Percentiles rank a stretch among this genome's conserved stretches.
phyloP scores from a whole-genome alignment of 345 rosid species.

The Diplotaxis tenuifolia region DNA sequence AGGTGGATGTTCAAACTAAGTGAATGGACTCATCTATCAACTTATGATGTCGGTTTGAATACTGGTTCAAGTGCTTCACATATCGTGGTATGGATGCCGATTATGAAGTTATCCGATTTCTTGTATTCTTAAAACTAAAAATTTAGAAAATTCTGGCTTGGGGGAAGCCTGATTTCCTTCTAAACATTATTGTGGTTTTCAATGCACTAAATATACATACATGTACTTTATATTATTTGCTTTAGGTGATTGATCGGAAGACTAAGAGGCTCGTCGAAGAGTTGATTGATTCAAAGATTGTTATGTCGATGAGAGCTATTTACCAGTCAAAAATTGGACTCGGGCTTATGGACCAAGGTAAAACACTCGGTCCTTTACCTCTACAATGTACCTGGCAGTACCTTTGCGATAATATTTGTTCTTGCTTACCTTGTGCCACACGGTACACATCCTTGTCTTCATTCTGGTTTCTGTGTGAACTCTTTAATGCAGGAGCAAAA shows the following conservation, averaged over 20 bases:
- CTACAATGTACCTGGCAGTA: background rate
- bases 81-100: conserved; percentile 55
- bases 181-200: background rate
- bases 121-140: background rate
- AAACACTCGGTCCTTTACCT: background rate
- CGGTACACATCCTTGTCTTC: conserved; percentile 21
- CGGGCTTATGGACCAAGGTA: conserved; percentile 83
- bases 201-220: background rate
- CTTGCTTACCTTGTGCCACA: background rate
- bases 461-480: conserved; percentile 20
- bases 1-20: conserved; percentile 97
- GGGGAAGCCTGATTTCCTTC: conserved; percentile 1
- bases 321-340: conserved; percentile 95
- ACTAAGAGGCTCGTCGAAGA: conserved; percentile 93
- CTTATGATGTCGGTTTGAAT: conserved; percentile 83
- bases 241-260: conserved; percentile 81
- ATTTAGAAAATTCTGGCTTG: conserved; percentile 4
- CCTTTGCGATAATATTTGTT: background rate
- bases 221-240: conserved; percentile 26
- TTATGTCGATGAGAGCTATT: conserved; percentile 91
- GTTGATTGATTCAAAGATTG: conserved; percentile 81
- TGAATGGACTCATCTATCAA: conserved; percentile 89
- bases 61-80: conserved; percentile 90
- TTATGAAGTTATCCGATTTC: conserved; percentile 9
- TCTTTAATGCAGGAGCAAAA: conserved; percentile 66